phyloP scores from a whole-genome alignment of 2,329 filamentous ascomycete genomes.

The Proliferodiscus dingleyae region DNA sequence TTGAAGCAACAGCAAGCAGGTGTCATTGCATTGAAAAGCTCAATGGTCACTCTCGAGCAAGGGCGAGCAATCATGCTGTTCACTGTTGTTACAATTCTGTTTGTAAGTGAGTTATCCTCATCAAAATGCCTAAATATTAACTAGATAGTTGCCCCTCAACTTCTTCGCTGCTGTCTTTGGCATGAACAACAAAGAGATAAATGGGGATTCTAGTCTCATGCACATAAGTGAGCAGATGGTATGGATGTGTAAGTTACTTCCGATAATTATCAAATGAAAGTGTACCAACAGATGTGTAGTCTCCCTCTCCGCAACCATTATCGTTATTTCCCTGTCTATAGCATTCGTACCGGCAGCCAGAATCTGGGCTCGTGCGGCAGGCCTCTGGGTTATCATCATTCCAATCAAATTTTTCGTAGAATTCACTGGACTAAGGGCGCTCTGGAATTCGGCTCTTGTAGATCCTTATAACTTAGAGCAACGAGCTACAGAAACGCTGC shows the following conservation, averaged over 20 bases:
- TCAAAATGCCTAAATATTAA: not conserved
- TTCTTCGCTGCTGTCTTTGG: conserved; percentile 37
- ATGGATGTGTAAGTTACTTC: conserved; percentile 12
- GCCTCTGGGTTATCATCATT: no score
- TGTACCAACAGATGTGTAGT: no score
- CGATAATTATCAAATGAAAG: no score
- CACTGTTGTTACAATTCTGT: conserved; percentile 43
- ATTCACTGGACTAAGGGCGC: no score
- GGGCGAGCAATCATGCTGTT: conserved; percentile 41
- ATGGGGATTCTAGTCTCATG: conserved; percentile 1
- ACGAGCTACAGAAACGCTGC: no score
- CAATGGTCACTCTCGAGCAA: conserved; percentile 37
- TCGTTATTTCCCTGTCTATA: no score
- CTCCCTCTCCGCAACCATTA: no score
- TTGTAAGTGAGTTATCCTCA: conserved; percentile 31
- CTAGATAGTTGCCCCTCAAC: conserved; percentile 32
- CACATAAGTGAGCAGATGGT: conserved; percentile 8
- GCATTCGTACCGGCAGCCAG: no score
- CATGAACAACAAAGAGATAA: conserved; percentile 30
- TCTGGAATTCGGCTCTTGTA: no score
- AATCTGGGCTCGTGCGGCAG: no score
- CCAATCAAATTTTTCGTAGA: no score
- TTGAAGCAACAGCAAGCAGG: conserved; percentile 44
- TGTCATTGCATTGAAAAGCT: conserved; percentile 42
- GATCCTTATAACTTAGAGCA: no score